Conservation (phyloP, 345 rosid species). For the Toxicodendron radicans region DNA sequence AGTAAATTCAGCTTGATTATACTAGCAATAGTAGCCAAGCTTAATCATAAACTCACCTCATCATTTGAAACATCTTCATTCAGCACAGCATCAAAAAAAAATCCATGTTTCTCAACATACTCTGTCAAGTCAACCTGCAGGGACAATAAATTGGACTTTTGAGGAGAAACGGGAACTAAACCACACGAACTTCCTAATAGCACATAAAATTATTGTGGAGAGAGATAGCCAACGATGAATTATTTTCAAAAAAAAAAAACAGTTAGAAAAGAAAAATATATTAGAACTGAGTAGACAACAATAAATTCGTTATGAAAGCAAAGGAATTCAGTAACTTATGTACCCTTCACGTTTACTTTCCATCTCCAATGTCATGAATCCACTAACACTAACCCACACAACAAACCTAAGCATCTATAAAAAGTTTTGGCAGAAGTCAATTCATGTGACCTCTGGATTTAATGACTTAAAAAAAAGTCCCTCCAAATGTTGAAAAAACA, state of each 20-base stretch:
- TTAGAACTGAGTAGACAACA: not conserved
- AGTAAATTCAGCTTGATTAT: slow-evolving; percentile 14
- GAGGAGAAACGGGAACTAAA: not conserved
- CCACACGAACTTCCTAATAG: not conserved
- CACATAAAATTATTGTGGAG: not conserved
- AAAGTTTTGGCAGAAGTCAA: not conserved
- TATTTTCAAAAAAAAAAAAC: not conserved
- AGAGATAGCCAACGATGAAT: not conserved
- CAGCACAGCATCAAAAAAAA: slow-evolving; percentile 57
- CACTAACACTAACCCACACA: not conserved
- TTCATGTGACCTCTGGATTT: no score
- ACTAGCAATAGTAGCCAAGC: not conserved
- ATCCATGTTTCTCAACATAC: slow-evolving; percentile 63
- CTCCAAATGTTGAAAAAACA: not conserved
- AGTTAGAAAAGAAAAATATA: not conserved
- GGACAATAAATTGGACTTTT: not conserved
- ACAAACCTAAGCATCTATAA: not conserved
- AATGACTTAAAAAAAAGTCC: not conserved
- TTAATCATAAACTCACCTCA: slow-evolving; percentile 35
- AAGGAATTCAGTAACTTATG: not conserved
- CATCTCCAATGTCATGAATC: not conserved
- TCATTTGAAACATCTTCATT: slow-evolving; percentile 53
- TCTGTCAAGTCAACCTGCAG: slow-evolving; percentile 62
- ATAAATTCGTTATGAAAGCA: not conserved
- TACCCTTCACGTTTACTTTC: not conserved